Conservation (phyloP, 169 alveolate genomes). For the Theileria annulata region DNA sequence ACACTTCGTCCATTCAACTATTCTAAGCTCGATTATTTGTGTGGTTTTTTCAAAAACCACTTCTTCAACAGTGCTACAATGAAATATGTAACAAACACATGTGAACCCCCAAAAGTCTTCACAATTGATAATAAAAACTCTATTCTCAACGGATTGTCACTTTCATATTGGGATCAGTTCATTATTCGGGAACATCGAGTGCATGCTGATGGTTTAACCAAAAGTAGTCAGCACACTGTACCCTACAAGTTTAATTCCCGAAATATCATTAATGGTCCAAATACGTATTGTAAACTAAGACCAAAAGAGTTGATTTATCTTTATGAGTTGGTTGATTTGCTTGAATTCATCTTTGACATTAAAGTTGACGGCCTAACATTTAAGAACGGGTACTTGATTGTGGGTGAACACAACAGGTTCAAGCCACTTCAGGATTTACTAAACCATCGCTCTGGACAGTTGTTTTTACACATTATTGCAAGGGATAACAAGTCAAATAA, state of each 20-base stretch:
- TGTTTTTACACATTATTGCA: constrained; percentile 35
- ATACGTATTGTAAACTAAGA: neutral
- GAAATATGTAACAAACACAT: constrained; percentile 24
- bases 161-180: constrained; percentile 61
- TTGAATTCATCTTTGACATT: constrained; percentile 34
- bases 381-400: constrained; percentile 2
- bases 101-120: constrained; percentile 25
- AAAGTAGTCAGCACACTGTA: too few species aligned
- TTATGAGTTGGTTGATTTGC: constrained; percentile 28
- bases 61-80: constrained; percentile 43
- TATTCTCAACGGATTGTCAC: constrained; percentile 16
- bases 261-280: neutral
- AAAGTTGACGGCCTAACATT: constrained; percentile 23
- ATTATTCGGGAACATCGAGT: neutral
- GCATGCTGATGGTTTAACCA: neutral
- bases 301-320: neutral
- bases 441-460: neutral
- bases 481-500: constrained; percentile 18
- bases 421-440: constrained; percentile 18
- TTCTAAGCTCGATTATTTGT: neutral
- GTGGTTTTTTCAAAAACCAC: constrained; percentile 4
- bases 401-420: constrained; percentile 6
- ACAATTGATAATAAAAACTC: constrained; percentile 26
- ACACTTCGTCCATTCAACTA: constrained; percentile 28
- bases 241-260: too few species aligned